phyloP scores from a whole-genome alignment of 441 rosid genomes.

The Populus hybrid region DNA sequence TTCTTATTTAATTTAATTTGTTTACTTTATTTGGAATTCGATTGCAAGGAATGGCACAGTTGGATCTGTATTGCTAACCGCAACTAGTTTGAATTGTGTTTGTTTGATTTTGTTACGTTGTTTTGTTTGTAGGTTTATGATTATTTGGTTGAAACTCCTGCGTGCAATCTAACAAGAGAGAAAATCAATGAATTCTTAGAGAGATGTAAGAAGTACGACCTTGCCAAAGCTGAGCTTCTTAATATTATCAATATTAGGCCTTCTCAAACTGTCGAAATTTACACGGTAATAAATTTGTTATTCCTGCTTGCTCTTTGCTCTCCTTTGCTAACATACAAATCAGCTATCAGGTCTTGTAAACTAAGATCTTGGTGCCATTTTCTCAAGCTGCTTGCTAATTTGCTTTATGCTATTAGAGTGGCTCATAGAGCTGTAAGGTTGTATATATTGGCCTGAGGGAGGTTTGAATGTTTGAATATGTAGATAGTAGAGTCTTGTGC shows the following conservation, averaged over 20 bases:
- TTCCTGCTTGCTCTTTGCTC: not conserved
- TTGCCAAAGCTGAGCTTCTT: conserved; percentile 83
- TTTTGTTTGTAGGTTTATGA: conserved; percentile 60
- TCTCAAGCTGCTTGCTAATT: not conserved
- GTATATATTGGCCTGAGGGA: not conserved
- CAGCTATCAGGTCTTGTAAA: not conserved
- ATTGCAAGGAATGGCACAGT: not conserved
- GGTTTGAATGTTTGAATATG: not conserved
- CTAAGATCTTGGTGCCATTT: not conserved
- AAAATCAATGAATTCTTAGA: conserved; percentile 41
- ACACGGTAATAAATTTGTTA: conserved; percentile 35
- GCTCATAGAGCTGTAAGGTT: too few relatives aligned
- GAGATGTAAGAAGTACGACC: conserved; percentile 49
- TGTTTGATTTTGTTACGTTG: not conserved
- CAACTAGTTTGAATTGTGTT: not conserved
- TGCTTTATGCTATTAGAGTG: not conserved
- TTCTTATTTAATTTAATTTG: not conserved
- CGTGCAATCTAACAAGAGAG: conserved; percentile 62
- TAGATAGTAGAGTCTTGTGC: not conserved
- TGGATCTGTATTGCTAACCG: not conserved
- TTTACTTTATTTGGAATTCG: not conserved
- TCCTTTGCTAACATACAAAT: not conserved
- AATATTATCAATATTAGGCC: conserved; percentile 66
- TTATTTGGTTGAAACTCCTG: conserved; percentile 53
- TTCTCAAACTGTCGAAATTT: conserved; percentile 45